Percentiles rank a stretch among this genome's conserved stretches.
Evolutionary conservation across 225 moss, liverwort and hornwort genomes (phyloP).

Genomic region (Antitrichia curtipendula): DNA sequence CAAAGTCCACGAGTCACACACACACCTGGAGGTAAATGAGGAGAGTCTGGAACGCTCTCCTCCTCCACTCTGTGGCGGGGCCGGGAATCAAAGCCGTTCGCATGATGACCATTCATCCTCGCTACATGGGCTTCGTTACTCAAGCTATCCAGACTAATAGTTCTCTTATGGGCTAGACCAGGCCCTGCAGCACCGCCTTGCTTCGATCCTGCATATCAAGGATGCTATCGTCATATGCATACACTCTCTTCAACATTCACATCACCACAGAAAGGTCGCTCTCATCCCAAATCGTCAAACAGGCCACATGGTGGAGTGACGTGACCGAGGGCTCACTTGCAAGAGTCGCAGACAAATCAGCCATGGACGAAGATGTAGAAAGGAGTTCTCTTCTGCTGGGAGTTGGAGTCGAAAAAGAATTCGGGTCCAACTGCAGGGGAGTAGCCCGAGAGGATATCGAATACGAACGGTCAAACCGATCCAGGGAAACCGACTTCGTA

Average conservation of each 20-base stretch:
- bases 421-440: constrained; percentile 16
- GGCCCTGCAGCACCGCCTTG: background rate
- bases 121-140: constrained; percentile 11
- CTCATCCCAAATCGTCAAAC: background rate
- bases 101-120: constrained; percentile 35
- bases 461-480: constrained; percentile 19
- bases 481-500: constrained; percentile 23
- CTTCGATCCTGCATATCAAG: constrained; percentile 11
- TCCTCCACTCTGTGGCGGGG: constrained; percentile 51
- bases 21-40: constrained; percentile 67
- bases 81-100: constrained; percentile 42
- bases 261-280: background rate
- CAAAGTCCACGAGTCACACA: background rate
- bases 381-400: constrained; percentile 14
- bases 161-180: constrained; percentile 20
- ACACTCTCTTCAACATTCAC: background rate
- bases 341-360: constrained; percentile 8
- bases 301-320: background rate
- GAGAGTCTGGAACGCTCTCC: constrained; percentile 55
- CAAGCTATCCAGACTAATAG: constrained; percentile 38
- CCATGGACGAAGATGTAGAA: constrained; percentile 15
- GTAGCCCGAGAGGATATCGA: constrained; percentile 17
- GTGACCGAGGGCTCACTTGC: constrained; percentile 12
- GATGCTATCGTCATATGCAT: background rate
- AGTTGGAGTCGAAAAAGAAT: constrained; percentile 6